Base-by-base conservation (phyloP, 2,329 filamentous ascomycete genomes). In the Tympanopsis confertula region DNA sequence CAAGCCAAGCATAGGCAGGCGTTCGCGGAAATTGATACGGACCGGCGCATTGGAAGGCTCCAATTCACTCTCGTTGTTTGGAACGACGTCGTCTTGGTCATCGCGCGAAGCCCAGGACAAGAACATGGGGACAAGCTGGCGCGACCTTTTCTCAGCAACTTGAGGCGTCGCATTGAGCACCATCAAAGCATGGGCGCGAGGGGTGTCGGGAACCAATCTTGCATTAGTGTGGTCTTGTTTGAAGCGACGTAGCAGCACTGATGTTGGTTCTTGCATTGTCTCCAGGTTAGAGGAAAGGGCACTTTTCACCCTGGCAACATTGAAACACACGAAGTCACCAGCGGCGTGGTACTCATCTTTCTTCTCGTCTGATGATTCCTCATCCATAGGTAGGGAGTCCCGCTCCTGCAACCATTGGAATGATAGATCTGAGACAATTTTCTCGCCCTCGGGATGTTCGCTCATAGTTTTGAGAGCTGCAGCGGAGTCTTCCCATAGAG, bases 111-210 rank as follows among this genome's bases (percentile, higher is more conserved):
- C 68, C 74, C 74, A 78, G 20, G 63, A 58, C 5, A 81, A 56
- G 30, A 81, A 67, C 17, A 77, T 56, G 4, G 76, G 76, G 3
- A 78, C 69, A 33, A 80, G 58, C 33, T 70, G 57, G 14, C 75
- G 68, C 7, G 75, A 79, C 20, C 66, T 63, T 47, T 76, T 78
- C 48, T 81, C 76, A 1, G 74, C 75, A 20, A 78, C 50, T 19
- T 68, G 59, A 4, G 75, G 74, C 14, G 72, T 63, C 19, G 61
- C 62, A 43, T 66, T 65, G 22, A 81, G 53, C 3, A 79, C 65
- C 37, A 65, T 64, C 24, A 81, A 57, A 15, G 74, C 73, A 46
- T 79, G 69, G 14, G 59, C 62, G 33, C 73, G 61, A 42, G 66
- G 56, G 30, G 53, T 61, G 22, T 53, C 45, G 29, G 54, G 54